Conservation (phyloP, 257 asterid genomes). For the Solanum paucissectum region DNA sequence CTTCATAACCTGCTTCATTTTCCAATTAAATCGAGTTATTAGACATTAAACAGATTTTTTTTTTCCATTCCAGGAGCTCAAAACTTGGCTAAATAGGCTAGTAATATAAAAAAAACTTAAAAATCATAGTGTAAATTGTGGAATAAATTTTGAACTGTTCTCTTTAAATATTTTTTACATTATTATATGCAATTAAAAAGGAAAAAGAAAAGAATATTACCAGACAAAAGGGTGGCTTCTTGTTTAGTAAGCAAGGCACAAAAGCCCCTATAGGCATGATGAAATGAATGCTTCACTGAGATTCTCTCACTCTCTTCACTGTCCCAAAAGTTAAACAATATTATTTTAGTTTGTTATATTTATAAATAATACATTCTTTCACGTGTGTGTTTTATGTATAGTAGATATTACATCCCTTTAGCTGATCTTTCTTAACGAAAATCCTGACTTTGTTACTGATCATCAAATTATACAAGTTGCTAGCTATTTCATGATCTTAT, state of each 20-base stretch:
- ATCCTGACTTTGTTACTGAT: not conserved
- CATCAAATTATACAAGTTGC: not conserved
- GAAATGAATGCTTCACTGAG: slow-evolving; percentile 25
- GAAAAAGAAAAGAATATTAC: slow-evolving; percentile 6
- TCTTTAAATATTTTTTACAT: not conserved
- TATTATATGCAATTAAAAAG: not conserved
- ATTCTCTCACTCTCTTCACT: slow-evolving; percentile 42
- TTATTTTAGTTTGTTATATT: not conserved
- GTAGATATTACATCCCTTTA: not conserved
- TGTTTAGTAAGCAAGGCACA: slow-evolving; percentile 54
- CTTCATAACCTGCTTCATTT: slow-evolving; percentile 28
- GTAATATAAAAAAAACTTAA: not conserved
- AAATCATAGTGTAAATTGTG: not conserved
- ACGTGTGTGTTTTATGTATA: not conserved
- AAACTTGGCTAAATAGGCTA: not conserved
- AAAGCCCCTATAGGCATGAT: slow-evolving; percentile 60
- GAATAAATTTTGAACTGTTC: not conserved
- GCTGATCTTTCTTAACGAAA: too few relatives aligned
- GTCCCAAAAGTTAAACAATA: not conserved
- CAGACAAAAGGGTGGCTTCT: slow-evolving; percentile 52
- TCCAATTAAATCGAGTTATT: not conserved
- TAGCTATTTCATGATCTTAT: not conserved
- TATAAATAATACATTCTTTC: not conserved
- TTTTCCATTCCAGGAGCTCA: accelerated
- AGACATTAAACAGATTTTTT: not conserved